Conservation (phyloP, 202 grass and related monocot genomes). For the Dendrocalamus latiflorus region DNA sequence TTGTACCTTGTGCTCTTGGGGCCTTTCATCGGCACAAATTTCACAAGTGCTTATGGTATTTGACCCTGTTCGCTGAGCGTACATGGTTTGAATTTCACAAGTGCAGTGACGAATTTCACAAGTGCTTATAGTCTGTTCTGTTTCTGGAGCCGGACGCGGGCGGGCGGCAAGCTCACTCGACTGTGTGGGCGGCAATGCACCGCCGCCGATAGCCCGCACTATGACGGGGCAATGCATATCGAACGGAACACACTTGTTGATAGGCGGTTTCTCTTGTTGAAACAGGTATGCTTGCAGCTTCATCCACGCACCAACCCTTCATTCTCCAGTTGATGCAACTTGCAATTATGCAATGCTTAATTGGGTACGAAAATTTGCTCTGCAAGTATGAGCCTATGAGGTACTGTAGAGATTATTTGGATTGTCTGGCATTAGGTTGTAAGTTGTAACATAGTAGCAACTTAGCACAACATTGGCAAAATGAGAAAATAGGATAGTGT, state of each 20-base stretch:
- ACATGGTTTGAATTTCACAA: too few relatives aligned
- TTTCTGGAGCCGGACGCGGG: constrained; percentile 13
- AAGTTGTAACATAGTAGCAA: not conserved
- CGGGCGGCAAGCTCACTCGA: too few relatives aligned
- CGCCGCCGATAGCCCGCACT: constrained; percentile 34
- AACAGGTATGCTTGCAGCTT: constrained; percentile 4
- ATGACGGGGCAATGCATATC: not conserved
- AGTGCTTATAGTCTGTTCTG: too few relatives aligned
- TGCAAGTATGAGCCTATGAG: too few relatives aligned
- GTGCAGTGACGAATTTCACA: too few relatives aligned
- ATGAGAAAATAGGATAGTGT: not conserved
- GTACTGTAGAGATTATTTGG: too few relatives aligned
- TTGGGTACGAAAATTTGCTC: not conserved
- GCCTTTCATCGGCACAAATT: too few relatives aligned
- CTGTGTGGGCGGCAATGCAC: constrained; percentile 21
- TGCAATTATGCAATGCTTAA: not conserved
- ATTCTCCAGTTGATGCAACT: not conserved
- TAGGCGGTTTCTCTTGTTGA: not conserved
- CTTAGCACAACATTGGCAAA: not conserved
- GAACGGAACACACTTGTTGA: not conserved
- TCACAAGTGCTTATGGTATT: too few relatives aligned
- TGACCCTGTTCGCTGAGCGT: too few relatives aligned
- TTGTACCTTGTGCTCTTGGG: too few relatives aligned
- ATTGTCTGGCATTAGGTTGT: too few relatives aligned
- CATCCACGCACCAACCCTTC: not conserved